Evolutionary conservation across 108 stramenopile genomes (phyloP).

Genomic region (Fragilaria crotonensis): DNA sequence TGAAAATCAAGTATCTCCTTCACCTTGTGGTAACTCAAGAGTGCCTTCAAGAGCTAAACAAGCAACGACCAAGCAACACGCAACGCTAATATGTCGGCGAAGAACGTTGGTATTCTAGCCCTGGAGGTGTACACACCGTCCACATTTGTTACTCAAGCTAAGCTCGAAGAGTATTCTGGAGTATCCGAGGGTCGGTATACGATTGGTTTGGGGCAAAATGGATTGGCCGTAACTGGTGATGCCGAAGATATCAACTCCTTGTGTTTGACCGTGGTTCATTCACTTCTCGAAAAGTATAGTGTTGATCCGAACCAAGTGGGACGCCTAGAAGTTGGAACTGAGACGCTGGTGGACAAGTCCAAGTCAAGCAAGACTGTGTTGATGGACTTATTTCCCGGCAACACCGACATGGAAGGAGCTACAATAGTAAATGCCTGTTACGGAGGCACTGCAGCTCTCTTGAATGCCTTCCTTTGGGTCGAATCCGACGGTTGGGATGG

Average conservation of each 20-base stretch:
- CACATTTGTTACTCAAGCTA: conserved; percentile 85
- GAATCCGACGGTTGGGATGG: conserved; percentile 92
- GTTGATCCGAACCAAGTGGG: conserved; percentile 83
- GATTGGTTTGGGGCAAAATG: conserved; percentile 92
- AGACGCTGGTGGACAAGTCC: conserved; percentile 95
- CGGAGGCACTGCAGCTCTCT: conserved; percentile 94
- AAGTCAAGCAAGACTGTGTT: conserved; percentile 94
- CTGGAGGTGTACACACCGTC: conserved; percentile 94
- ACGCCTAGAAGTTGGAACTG: conserved; percentile 90
- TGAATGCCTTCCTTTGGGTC: conserved; percentile 91
- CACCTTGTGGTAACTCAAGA: too few species aligned
- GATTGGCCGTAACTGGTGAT: conserved; percentile 88
- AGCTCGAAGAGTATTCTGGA: conserved; percentile 85
- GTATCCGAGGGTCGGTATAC: conserved; percentile 89
- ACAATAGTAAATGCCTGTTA: conserved; percentile 98
- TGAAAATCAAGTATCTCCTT: too few species aligned
- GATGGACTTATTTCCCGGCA: conserved; percentile 86
- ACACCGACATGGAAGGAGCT: conserved; percentile 93
- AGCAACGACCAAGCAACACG: too few species aligned
- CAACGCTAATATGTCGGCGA: conserved; percentile 4
- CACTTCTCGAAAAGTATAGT: conserved; percentile 88
- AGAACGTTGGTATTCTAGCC: conserved; percentile 94
- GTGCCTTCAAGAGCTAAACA: too few species aligned
- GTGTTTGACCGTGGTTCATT: conserved; percentile 85
- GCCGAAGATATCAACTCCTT: conserved; percentile 94